Percentiles rank a stretch among this genome's conserved stretches.
These are phyloP conservation scores for Aspergillus hortae DNA, from an alignment of 2,329 filamentous ascomycete species.

Conservation along the genomic window DNA sequence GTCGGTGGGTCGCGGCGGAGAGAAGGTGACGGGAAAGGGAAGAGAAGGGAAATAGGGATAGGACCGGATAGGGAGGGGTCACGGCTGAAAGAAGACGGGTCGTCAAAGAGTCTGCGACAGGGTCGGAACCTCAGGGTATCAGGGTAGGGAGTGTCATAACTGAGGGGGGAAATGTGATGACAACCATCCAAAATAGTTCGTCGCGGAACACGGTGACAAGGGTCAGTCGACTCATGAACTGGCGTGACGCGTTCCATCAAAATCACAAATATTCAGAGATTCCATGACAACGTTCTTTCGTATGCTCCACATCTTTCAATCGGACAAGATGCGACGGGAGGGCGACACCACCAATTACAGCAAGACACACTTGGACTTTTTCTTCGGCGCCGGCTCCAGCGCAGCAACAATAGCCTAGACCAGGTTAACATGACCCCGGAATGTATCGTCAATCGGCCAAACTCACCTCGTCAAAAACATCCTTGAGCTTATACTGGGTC, in stretches of 20 bases:
- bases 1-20: slow-evolving; percentile 5
- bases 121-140: slow-evolving; percentile 8
- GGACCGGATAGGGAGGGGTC: background rate
- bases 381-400: slow-evolving; percentile 81
- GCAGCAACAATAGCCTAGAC: slow-evolving; percentile 88
- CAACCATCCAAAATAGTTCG: slow-evolving; percentile 4
- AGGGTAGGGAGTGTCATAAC: slow-evolving; percentile 6
- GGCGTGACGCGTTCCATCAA: background rate
- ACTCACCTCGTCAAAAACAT: slow-evolving; percentile 96
- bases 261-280: background rate
- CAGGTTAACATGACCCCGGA: slow-evolving; percentile 1
- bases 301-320: slow-evolving; percentile 4
- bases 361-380: slow-evolving; percentile 69
- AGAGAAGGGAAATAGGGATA: background rate
- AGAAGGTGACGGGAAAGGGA: background rate
- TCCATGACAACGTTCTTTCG: background rate
- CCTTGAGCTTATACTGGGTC: slow-evolving; percentile 98
- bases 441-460: background rate
- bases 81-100: slow-evolving; percentile 7
- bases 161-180: slow-evolving; percentile 1
- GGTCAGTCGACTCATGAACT: slow-evolving; percentile 1
- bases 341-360: slow-evolving; percentile 48
- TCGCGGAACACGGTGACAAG: slow-evolving; percentile 1
- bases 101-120: slow-evolving; percentile 5
- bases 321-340: background rate